Percentiles rank a stretch among this genome's conserved stretches.
Conservation (phyloP, 805 yeast species). For the Kluyveromyces aestuarii region DNA sequence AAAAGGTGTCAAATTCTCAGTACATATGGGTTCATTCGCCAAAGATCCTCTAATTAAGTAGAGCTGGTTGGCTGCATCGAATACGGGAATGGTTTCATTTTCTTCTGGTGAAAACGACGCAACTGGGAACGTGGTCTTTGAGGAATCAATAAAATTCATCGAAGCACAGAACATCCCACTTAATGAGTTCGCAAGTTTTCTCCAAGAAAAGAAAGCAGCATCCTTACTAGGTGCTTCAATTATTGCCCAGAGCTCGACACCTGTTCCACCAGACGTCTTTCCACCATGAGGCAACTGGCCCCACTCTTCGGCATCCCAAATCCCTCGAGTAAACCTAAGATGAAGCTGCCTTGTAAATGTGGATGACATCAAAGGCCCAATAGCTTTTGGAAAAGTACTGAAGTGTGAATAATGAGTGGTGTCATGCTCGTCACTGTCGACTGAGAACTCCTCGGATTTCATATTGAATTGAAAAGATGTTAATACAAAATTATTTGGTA, state of each 20-base stretch:
- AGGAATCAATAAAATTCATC: slow-evolving; percentile 73
- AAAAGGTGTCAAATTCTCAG: slow-evolving; percentile 93
- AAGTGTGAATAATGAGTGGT: slow-evolving; percentile 37
- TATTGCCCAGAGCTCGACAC: slow-evolving; percentile 88
- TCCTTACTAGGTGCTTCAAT: slow-evolving; percentile 52
- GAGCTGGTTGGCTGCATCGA: slow-evolving; percentile 30
- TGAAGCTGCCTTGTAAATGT: slow-evolving; percentile 70
- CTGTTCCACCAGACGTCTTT: slow-evolving; percentile 74
- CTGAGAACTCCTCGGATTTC: slow-evolving; percentile 38
- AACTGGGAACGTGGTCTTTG: slow-evolving; percentile 64
- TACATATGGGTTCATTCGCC: slow-evolving; percentile 93
- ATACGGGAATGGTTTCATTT: slow-evolving; percentile 18
- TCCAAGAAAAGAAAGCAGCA: slow-evolving; percentile 62
- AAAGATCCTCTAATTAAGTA: slow-evolving; percentile 73
- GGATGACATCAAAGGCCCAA: slow-evolving; percentile 65
- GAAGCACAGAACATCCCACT: slow-evolving; percentile 96
- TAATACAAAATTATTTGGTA: slow-evolving; percentile 61
- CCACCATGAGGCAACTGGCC: slow-evolving; percentile 76
- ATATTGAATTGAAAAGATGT: slow-evolving; percentile 64
- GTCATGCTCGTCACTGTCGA: slow-evolving; percentile 16
- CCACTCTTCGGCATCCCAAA: slow-evolving; percentile 89
- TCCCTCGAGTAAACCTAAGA: slow-evolving; percentile 83
- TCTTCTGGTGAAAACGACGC: slow-evolving; percentile 26
- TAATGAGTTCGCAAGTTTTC: slow-evolving; percentile 56
- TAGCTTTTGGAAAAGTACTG: slow-evolving; percentile 66